Evolutionary conservation across 352 stramenopile species (phyloP), one percentile per base, ranked within the genome.

Genomic region (Pythium aristosporum): DNA sequence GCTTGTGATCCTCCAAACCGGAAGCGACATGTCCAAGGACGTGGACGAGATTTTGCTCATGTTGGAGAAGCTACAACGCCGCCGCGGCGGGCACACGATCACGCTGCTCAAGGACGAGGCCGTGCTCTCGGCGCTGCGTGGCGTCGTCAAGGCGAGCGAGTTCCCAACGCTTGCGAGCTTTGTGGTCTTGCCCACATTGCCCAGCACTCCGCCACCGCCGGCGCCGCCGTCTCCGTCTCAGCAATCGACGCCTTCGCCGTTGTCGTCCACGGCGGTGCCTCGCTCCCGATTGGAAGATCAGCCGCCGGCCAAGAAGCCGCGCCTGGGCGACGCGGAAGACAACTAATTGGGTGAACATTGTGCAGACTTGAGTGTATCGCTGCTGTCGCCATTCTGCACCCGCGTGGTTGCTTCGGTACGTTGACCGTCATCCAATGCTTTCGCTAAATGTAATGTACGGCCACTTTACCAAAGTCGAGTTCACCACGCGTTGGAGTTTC

Each of bases 41-140:
- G 70, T 76, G 39, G 67, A 71, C 9, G 77, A 88, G 32, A 52
- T 94, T 20, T 57, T 94, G 5, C 51, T 74, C 15, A 92, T 90
- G 57, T 56, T 94, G 10, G 73, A 94, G 25, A 75, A 71, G 9
- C 66, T 93, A 16, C 84, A 92, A 63, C 65, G 72, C 2, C 57
- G 74, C 16, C 78, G 71, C 21, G 53, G 42, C 30, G 60, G 43
- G 34, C 61, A 67, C 36, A 63, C 30, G 60, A 60, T 87, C 4
- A 44, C 58, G 1, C 58, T 91, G 21, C 61, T 91, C 11, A 68
- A 81, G 20, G 77, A 89, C 48, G 77, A 85, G n/a, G 66, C 13
- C 8, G 37, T 90, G 23, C 18, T 73, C 8, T 44, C 52, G 1
- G 60, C 68, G 15, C 57, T 93, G 15, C 77, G 73, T 30, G 77